Evolutionary conservation across 2,329 filamentous ascomycete genomes (phyloP).

Genomic region (Colletotrichum cereale): DNA sequence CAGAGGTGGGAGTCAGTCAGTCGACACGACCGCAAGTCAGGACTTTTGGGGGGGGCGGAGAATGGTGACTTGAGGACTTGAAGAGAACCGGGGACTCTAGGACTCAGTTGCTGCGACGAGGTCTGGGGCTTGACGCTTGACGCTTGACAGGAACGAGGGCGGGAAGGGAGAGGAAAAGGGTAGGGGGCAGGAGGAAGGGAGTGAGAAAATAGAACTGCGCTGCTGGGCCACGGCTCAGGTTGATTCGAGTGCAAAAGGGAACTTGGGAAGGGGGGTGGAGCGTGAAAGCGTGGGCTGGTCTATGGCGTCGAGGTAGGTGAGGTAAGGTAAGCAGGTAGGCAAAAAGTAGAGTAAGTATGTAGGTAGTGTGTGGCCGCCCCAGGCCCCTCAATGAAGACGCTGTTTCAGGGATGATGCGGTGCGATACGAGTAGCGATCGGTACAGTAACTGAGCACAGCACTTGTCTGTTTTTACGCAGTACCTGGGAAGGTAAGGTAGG

Average conservation of each 20-base stretch:
- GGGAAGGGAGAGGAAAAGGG: background rate
- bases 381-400: slow-evolving; percentile 8
- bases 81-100: background rate
- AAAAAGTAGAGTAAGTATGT: background rate
- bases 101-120: slow-evolving; percentile 16
- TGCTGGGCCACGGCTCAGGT: slow-evolving; percentile 7
- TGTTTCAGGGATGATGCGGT: slow-evolving; percentile 32
- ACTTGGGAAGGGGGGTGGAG: slow-evolving; percentile 14
- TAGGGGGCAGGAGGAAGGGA: slow-evolving; percentile 15
- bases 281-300: slow-evolving; percentile 6
- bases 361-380: background rate
- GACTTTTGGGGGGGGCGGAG: background rate
- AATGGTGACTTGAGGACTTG: slow-evolving; percentile 4
- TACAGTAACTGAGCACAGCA: background rate
- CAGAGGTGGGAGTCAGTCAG: slow-evolving; percentile 9
- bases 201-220: slow-evolving; percentile 39
- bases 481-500: background rate
- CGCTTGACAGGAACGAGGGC: slow-evolving; percentile 14
- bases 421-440: background rate
- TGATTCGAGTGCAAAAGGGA: background rate
- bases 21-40: background rate
- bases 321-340: background rate
- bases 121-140: background rate
- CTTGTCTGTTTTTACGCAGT: background rate
- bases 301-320: background rate